Evolutionary conservation across 495 filamentous ascomycete species (phyloP), one percentile per base, ranked within the genome.

Genomic region (Parathielavia hyrcaniae): DNA sequence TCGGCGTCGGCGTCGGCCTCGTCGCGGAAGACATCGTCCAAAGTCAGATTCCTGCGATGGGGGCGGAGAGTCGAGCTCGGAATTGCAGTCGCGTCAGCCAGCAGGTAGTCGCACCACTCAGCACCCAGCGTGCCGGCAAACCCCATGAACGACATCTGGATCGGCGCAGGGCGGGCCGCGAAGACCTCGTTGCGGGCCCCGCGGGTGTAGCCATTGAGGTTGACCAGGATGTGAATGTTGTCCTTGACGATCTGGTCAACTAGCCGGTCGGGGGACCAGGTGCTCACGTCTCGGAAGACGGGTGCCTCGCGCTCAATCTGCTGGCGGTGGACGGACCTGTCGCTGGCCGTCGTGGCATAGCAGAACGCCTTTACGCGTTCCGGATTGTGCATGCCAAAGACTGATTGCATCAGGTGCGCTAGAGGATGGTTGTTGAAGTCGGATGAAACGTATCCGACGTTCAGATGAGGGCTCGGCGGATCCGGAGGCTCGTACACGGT

Each of bases 141-240:
- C 2, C 93, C 93, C 93, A 99, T 99, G 69, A 99, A 99, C 0
- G 93, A 96, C 93, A 99, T 99, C 63, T 97, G 93, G 50, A 99
- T 91, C 0, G 93, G 93, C 4, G 91, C 90, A 11, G 93, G 91
- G 26, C 93, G 83, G 13, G 95, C 93, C 36, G 93, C 93, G 71
- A 99, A 99, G 17, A 97, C 83, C 68, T 99, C 95, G 61, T 99
- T 99, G 40, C 90, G 84, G n/a, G 93, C 93, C 19, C 93, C 93
- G 35, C 93, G 82, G 6, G 93, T 99, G 72, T 97, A 99, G 30
- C 93, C 93, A 67, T 99, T 99, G 19, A 99, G 78, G 58, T 99
- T 99, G 57, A 99, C 86, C 26, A 99, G 79, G 40, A 99, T 96
- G 69, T 99, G 93, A 52, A 99, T 95, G 4, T 85, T 87, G 65